Evolutionary conservation across 805 yeast genomes (phyloP).

Genomic region (Wickerhamiella bombiphila): DNA sequence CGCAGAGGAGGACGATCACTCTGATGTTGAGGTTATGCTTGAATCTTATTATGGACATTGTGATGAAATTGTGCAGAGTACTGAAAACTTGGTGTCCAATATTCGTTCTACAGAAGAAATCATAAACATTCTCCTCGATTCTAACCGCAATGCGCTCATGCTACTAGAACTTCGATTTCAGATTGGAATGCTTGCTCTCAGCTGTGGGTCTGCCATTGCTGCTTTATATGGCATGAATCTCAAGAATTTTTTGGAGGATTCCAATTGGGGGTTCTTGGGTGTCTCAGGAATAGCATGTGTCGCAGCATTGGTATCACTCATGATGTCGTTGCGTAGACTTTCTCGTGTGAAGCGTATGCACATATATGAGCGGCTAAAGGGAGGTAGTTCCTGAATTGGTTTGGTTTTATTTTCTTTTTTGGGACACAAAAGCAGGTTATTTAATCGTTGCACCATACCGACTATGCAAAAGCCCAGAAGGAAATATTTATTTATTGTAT

Average conservation of each 20-base stretch:
- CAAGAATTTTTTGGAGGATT: constrained; percentile 80
- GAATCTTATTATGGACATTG: constrained; percentile 84
- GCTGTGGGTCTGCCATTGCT: constrained; percentile 65
- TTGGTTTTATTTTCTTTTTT: too few relatives aligned
- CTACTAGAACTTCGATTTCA: constrained; percentile 69
- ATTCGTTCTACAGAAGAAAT: constrained; percentile 90
- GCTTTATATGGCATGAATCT: constrained; percentile 93
- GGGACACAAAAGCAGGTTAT: too few relatives aligned
- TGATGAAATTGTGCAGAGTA: constrained; percentile 88
- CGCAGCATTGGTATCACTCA: constrained; percentile 33
- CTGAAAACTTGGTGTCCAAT: constrained; percentile 62
- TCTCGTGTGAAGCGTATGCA: constrained; percentile 59
- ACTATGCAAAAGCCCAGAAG: too few relatives aligned
- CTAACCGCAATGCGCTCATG: constrained; percentile 90
- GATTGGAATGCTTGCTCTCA: constrained; percentile 68
- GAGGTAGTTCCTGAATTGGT: too few relatives aligned
- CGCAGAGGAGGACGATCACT: constrained; percentile 38
- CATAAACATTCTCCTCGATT: constrained; percentile 79
- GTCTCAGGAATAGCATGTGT: constrained; percentile 34
- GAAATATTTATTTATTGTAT: too few relatives aligned
- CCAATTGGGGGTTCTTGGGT: constrained; percentile 49
- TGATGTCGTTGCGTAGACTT: constrained; percentile 41
- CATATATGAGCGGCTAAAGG: constrained; percentile 28
- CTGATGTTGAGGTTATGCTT: constrained; percentile 75
- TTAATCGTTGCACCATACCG: too few relatives aligned